Evolutionary conservation across 2,329 filamentous ascomycete species (phyloP).

Genomic region (Stromatinia cepivora): DNA sequence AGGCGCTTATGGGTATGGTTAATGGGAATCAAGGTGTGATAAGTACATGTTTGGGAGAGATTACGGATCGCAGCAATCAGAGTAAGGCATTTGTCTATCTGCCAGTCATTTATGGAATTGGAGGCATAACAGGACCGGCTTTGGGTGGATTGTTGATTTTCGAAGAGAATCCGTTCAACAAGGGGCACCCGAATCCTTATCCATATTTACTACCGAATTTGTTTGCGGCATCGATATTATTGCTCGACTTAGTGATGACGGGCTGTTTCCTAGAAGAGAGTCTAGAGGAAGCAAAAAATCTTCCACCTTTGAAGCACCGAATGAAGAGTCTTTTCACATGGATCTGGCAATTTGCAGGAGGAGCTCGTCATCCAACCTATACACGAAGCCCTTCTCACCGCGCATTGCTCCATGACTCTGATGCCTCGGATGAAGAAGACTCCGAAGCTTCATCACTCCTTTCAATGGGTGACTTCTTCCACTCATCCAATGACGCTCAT

Average conservation of each 20-base stretch:
- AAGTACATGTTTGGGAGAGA: conserved; percentile 88
- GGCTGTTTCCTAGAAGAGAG: conserved; percentile 87
- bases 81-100: conserved; percentile 91
- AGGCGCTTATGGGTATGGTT: conserved; percentile 85
- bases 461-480: conserved; percentile 43
- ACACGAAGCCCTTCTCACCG: conserved; percentile 45
- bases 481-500: conserved; percentile 45
- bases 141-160: conserved; percentile 82
- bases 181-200: conserved; percentile 57
- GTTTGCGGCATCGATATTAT: conserved; percentile 69
- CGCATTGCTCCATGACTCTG: conserved; percentile 40
- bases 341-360: conserved; percentile 68
- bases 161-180: conserved; percentile 52
- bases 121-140: conserved; percentile 88
- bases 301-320: conserved; percentile 60
- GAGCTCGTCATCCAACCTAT: conserved; percentile 58
- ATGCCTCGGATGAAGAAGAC: conserved; percentile 47
- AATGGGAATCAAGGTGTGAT: conserved; percentile 96
- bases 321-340: conserved; percentile 63
- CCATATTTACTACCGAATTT: conserved; percentile 88
- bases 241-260: conserved; percentile 70
- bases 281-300: conserved; percentile 62
- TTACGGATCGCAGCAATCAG: conserved; percentile 94
- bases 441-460: conserved; percentile 39
- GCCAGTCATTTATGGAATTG: conserved; percentile 92